Evolutionary conservation across 768 basidiomycete species (phyloP).

Genomic region (Agrocybe pediades): DNA sequence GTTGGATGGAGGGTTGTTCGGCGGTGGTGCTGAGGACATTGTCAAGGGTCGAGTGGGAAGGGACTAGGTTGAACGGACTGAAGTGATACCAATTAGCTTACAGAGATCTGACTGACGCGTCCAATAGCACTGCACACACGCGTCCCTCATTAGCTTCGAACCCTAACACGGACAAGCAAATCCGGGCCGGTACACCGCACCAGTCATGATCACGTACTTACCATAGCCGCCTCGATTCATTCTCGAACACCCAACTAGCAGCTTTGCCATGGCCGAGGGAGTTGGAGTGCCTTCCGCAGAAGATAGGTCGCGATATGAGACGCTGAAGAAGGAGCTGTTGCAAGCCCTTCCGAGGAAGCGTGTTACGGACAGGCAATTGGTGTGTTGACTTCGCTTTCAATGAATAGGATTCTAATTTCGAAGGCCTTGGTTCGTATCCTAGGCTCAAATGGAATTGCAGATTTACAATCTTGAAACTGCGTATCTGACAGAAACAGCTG

Average conservation of each 20-base stretch:
- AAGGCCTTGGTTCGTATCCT: background rate
- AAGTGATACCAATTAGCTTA: constrained; percentile 5
- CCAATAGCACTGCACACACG: constrained; percentile 30
- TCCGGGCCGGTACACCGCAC: background rate
- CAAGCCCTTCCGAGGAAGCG: constrained; percentile 77
- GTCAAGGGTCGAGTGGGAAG: constrained; percentile 13
- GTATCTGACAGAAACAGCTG: constrained; percentile 78
- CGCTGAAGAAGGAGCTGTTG: constrained; percentile 72
- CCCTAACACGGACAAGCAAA: constrained; percentile 29
- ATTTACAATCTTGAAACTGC: constrained; percentile 77
- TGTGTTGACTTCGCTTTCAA: constrained; percentile 31
- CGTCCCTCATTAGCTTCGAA: constrained; percentile 31
- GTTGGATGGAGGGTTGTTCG: constrained; percentile 49
- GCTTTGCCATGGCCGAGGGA: constrained; percentile 38
- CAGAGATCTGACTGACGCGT: constrained; percentile 29
- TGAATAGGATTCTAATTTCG: background rate
- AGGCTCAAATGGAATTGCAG: constrained; percentile 79
- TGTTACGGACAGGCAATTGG: constrained; percentile 74
- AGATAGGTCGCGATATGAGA: constrained; percentile 71
- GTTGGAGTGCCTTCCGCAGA: constrained; percentile 51
- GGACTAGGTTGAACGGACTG: constrained; percentile 13
- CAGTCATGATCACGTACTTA: background rate
- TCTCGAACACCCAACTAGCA: background rate
- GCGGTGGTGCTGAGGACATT: constrained; percentile 64
- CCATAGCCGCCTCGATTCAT: background rate